Base-by-base conservation (phyloP, 1,284 basidiomycete genomes). In the Fistulina hepatica region DNA sequence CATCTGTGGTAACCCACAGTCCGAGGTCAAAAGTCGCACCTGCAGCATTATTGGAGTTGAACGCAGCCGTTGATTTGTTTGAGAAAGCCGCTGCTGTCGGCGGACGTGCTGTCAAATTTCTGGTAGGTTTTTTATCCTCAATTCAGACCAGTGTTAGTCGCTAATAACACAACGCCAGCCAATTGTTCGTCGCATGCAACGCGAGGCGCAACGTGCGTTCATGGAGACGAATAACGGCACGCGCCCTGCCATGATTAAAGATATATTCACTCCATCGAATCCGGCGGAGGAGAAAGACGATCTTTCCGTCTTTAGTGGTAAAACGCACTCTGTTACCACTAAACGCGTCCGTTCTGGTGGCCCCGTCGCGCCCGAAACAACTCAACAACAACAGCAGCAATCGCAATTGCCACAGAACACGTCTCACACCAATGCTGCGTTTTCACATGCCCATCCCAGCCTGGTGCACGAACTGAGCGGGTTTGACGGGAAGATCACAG, bases 231-330 rank as follows among this genome's bases (percentile, higher is more conserved):
- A 63, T 44, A 64, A 51, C 30, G 66, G 66, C 4, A 56, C 65
- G 28, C 61, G 69, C 11, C 54, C 63, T 6, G 55, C 54, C 15
- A 59, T 65, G 21, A 60, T 60, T 6, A 64, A 65, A 44, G 73
- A 79, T 52, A 76, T 80, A 21, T 79, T 81, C 54, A 59, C 60
- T 16, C 58, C 69, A 6, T 62, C 69, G 0, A 47, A 56, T n/a
- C 45, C 52, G 8, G 55, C 56, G 19, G 63, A 64, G 16, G 55
- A 56, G 36, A 65, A 69, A 36, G 80, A 83, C 51, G 80, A 82
- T 49, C 59, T 83, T 17, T 69, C 72, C 5, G 79, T 83, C 27
- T 81, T 83, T 53, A 72, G 76, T 41, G 79, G 78, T n/a, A 70
- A 71, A 45, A 79, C 72, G 8, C 71, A 76, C 44, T 75, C 69